A percentile compares a stretch with the other conserved stretches of the same genome.
These are phyloP conservation scores for Chlamydomonas sp. DNA, from an alignment of 139 green algal species.

Conservation along the genomic window DNA sequence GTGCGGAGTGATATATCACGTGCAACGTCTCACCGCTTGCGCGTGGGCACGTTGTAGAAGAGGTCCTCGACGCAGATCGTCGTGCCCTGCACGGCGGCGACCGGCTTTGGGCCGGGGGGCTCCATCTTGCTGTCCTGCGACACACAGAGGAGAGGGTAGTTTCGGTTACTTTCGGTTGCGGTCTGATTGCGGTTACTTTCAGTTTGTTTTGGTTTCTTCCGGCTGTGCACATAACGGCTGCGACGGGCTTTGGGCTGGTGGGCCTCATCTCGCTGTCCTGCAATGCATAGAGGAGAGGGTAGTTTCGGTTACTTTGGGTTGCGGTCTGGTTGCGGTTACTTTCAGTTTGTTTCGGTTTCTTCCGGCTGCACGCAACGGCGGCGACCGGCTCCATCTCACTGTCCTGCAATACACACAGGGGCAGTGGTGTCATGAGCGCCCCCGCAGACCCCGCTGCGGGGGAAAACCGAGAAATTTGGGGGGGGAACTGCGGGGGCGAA, in stretches of 20 bases:
- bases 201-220: too few species aligned
- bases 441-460: too few species aligned
- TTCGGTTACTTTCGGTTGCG: too few species aligned
- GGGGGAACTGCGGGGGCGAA: too few species aligned
- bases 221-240: constrained; percentile 78
- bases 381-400: constrained; percentile 65
- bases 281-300: background rate
- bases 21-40: too few species aligned
- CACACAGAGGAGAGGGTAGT: background rate
- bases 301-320: background rate
- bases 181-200: too few species aligned
- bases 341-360: too few species aligned
- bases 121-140: constrained; percentile 50
- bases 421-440: too few species aligned
- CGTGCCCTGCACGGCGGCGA: constrained; percentile 76
- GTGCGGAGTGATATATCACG: too few species aligned
- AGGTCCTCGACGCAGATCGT: constrained; percentile 89
- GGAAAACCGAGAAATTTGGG: too few species aligned
- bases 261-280: constrained; percentile 51
- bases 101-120: constrained; percentile 51
- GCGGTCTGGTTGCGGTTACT: too few species aligned
- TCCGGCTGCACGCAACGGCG: constrained; percentile 61
- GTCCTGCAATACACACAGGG: constrained; percentile 25
- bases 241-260: constrained; percentile 58
- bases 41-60: constrained; percentile 87